Evolutionary conservation across 345 rosid genomes (phyloP).

Genomic region (Brassica cretica): DNA sequence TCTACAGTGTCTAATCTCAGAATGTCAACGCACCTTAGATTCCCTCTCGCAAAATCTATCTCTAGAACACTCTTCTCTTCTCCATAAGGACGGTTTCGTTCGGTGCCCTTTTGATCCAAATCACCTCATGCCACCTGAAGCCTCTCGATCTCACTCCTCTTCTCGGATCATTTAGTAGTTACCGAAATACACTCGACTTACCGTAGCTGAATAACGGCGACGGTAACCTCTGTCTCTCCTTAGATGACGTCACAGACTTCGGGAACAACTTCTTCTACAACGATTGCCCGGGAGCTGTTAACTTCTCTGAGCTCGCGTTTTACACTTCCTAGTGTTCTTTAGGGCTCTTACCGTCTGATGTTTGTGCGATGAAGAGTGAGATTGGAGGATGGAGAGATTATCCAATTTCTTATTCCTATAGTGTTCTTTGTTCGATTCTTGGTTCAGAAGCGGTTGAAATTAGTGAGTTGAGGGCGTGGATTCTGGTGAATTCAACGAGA

Average conservation of each 20-base stretch:
- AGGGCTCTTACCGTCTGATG: slow-evolving; percentile 58
- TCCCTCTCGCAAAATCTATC: slow-evolving; percentile 41
- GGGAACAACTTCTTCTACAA: slow-evolving; percentile 54
- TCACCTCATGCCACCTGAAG: slow-evolving; percentile 68
- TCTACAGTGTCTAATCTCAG: slow-evolving; percentile 45
- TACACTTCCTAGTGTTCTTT: slow-evolving; percentile 54
- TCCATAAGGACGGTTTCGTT: slow-evolving; percentile 33
- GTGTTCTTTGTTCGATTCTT: slow-evolving; percentile 47
- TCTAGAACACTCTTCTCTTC: slow-evolving; percentile 38
- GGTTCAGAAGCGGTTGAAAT: slow-evolving; percentile 33
- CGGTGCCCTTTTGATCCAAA: slow-evolving; percentile 60
- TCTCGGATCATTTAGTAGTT: too few species aligned
- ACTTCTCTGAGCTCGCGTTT: slow-evolving; percentile 46
- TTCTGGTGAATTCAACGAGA: slow-evolving; percentile 58
- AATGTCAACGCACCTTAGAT: slow-evolving; percentile 43
- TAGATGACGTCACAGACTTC: slow-evolving; percentile 53
- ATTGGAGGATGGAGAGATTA: slow-evolving; percentile 68
- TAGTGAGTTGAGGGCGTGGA: slow-evolving; percentile 55
- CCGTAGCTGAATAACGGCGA: too few species aligned
- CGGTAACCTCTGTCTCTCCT: slow-evolving; percentile 50
- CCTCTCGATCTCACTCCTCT: not conserved
- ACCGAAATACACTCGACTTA: too few species aligned
- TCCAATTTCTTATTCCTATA: slow-evolving; percentile 53
- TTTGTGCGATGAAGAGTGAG: slow-evolving; percentile 58
- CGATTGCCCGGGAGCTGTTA: slow-evolving; percentile 69